Evolutionary conservation across 306 rosid genomes (phyloP).

Genomic region (Cucurbita ficifolia): DNA sequence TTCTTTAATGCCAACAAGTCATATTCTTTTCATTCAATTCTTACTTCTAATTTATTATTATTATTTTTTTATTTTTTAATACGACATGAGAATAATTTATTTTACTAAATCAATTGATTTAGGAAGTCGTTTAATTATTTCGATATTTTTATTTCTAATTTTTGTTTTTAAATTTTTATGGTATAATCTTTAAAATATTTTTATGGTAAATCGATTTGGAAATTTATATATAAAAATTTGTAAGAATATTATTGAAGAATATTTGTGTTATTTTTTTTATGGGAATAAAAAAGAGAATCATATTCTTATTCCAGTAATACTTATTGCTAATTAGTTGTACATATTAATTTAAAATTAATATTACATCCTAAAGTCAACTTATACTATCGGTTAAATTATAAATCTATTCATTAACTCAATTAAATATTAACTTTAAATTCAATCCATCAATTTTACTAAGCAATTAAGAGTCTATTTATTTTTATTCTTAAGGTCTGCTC

Average conservation of each 20-base stretch:
- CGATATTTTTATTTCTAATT: too few relatives aligned
- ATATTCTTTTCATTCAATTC: neutral
- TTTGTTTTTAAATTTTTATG: too few relatives aligned
- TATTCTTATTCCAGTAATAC: neutral
- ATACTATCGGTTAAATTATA: neutral
- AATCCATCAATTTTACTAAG: too few relatives aligned
- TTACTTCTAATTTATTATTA: neutral
- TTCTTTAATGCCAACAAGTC: neutral
- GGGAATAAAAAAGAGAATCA: neutral
- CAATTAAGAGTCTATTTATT: too few relatives aligned
- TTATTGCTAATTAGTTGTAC: neutral
- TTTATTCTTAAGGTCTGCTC: too few relatives aligned
- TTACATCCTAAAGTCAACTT: neutral
- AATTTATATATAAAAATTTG: neutral
- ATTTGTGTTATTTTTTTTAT: neutral
- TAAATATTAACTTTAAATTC: too few relatives aligned
- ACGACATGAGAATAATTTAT: neutral
- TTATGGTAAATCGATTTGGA: too few relatives aligned
- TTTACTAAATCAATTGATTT: too few relatives aligned
- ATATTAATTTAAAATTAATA: neutral
- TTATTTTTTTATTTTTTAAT: neutral
- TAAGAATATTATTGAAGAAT: neutral
- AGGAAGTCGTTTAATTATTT: too few relatives aligned
- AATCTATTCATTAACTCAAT: too few relatives aligned
- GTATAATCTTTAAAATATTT: too few relatives aligned